These are phyloP conservation scores for Plasmodium yoelii DNA, from an alignment of 169 alveolate genomes.

Conservation along the genomic window DNA sequence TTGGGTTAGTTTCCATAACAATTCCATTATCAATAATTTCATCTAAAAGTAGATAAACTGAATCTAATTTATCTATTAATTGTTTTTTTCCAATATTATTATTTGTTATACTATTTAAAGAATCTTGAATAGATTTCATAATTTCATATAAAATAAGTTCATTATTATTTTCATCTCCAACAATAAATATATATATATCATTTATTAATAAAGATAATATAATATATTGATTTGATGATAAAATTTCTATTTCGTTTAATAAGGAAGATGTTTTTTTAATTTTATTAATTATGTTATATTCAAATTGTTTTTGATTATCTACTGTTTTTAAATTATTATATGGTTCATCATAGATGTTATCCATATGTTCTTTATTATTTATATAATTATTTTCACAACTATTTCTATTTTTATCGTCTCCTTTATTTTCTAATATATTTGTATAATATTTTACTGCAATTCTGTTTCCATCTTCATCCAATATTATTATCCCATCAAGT, in stretches of 20 bases:
- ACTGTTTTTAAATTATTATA: conserved; percentile 59
- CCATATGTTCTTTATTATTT: conserved; percentile 25
- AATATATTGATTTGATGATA: conserved; percentile 50
- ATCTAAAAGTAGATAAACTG: conserved; percentile 82
- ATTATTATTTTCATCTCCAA: conserved; percentile 80
- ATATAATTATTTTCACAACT: background rate
- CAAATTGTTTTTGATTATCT: conserved; percentile 22
- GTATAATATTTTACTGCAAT: conserved; percentile 84
- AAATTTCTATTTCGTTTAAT: conserved; percentile 75
- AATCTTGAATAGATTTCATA: conserved; percentile 75
- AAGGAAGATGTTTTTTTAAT: conserved; percentile 54
- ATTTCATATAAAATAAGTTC: conserved; percentile 81
- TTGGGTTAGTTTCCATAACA: conserved; percentile 54
- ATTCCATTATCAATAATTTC: conserved; percentile 85
- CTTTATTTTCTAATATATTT: conserved; percentile 11
- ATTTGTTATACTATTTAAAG: conserved; percentile 78
- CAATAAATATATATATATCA: conserved; percentile 60
- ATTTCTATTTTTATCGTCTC: conserved; percentile 28
- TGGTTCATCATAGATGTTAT: conserved; percentile 25
- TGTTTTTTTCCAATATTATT: conserved; percentile 77
- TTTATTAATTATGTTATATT: conserved; percentile 45
- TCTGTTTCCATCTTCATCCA: conserved; percentile 81
- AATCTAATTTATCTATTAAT: conserved; percentile 79
- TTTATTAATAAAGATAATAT: conserved; percentile 47
- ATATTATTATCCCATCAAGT: conserved; percentile 80